A percentile compares a stretch with the other conserved stretches of the same genome.
These are phyloP conservation scores for Pyricularia grisea DNA, from an alignment of 2,329 filamentous ascomycete species.

Conservation along the genomic window DNA sequence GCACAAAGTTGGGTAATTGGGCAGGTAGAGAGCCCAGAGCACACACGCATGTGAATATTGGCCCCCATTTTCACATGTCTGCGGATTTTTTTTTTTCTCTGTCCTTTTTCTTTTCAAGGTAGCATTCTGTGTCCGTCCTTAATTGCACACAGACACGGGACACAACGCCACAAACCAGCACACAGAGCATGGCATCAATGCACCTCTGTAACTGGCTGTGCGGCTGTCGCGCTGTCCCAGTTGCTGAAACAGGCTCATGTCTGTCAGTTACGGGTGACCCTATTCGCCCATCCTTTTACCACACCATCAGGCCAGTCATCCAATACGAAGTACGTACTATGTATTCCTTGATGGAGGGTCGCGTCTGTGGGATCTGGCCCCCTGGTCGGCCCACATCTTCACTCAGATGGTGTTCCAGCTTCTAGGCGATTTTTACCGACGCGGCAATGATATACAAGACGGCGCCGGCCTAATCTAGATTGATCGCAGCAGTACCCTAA, in stretches of 20 bases:
- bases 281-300: neutral
- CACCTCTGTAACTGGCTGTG: neutral
- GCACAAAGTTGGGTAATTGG: no score
- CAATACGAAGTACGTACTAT: neutral
- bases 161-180: neutral
- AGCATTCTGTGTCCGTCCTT: neutral
- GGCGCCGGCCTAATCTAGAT: neutral
- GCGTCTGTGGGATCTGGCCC: neutral
- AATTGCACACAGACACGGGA: neutral
- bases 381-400: neutral
- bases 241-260: neutral
- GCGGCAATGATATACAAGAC: neutral
- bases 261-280: neutral
- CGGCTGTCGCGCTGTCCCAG: neutral
- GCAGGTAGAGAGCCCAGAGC: no score
- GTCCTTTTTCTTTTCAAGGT: neutral
- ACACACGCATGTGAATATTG: neutral
- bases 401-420: neutral
- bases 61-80: constrained; percentile 1
- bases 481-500: neutral
- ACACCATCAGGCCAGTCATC: no score
- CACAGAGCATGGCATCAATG: neutral
- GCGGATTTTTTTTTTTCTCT: neutral
- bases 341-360: neutral
- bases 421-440: neutral